phyloP scores from a whole-genome alignment of 768 basidiomycete genomes.

The Dictyophora rubrovolvata region DNA sequence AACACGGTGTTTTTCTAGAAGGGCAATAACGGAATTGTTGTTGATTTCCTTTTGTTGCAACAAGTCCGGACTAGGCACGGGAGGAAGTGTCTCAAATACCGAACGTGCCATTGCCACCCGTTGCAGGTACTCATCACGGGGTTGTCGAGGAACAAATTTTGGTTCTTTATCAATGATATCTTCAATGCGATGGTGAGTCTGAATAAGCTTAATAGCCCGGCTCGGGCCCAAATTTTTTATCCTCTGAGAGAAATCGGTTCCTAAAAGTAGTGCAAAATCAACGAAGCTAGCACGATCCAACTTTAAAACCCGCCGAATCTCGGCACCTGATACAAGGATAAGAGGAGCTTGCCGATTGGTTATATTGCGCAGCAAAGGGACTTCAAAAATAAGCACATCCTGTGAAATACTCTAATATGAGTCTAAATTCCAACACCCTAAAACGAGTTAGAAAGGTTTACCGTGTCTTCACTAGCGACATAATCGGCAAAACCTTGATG shows the following conservation, averaged over 20 bases:
- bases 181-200: slow-evolving; percentile 64
- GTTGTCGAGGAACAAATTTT: slow-evolving; percentile 41
- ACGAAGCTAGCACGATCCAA: slow-evolving; percentile 53
- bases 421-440: background rate
- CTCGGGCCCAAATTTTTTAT: slow-evolving; percentile 74
- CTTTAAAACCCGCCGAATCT: slow-evolving; percentile 46
- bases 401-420: slow-evolving; percentile 19
- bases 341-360: slow-evolving; percentile 53
- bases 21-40: slow-evolving; percentile 30
- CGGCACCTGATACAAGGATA: slow-evolving; percentile 48
- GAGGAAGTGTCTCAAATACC: slow-evolving; percentile 59
- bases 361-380: slow-evolving; percentile 71
- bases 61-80: slow-evolving; percentile 32
- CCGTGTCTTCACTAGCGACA: slow-evolving; percentile 87
- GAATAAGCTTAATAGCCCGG: slow-evolving; percentile 69
- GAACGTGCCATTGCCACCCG: slow-evolving; percentile 53
- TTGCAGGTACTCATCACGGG: slow-evolving; percentile 44
- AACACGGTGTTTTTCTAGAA: slow-evolving; percentile 44
- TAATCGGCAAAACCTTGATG: slow-evolving; percentile 69
- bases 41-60: slow-evolving; percentile 30
- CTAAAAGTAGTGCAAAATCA: slow-evolving; percentile 80
- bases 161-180: slow-evolving; percentile 41
- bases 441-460: slow-evolving; percentile 19
- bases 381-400: slow-evolving; percentile 80
- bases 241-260: slow-evolving; percentile 84